Evolutionary conservation across 768 basidiomycete species (phyloP).

Genomic region (Myochromella boudieri): DNA sequence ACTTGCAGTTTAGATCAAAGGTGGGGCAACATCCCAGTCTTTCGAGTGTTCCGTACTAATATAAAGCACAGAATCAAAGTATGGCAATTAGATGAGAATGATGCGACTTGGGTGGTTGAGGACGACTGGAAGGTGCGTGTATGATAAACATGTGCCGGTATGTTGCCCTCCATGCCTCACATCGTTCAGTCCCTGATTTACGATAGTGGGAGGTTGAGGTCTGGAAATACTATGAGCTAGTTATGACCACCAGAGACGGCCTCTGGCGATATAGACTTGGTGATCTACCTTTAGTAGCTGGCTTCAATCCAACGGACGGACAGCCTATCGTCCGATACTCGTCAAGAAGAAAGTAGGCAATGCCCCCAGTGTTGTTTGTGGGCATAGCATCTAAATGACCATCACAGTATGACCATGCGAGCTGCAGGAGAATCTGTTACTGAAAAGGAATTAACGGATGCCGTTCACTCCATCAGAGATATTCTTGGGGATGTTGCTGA

Average conservation of each 20-base stretch:
- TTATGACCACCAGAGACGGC: conserved; percentile 11
- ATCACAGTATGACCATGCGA: conserved; percentile 10
- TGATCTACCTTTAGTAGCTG: conserved; percentile 6
- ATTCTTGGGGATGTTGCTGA: conserved; percentile 12
- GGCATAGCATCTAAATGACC: not conserved
- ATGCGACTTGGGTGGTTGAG: conserved; percentile 74
- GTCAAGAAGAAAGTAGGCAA: conserved; percentile 9
- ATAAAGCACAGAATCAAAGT: conserved; percentile 67
- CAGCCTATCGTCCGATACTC: conserved; percentile 8
- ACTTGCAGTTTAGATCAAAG: conserved; percentile 83
- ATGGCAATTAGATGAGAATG: conserved; percentile 74
- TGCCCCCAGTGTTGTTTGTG: not conserved
- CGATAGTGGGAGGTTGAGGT: conserved; percentile 9
- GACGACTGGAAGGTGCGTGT: conserved; percentile 88
- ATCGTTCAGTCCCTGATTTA: too few species aligned
- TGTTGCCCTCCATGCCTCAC: too few species aligned
- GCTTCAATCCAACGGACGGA: conserved; percentile 8
- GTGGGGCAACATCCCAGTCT: conserved; percentile 35
- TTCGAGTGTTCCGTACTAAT: conserved; percentile 10
- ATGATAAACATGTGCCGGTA: not conserved
- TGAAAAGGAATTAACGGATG: conserved; percentile 6
- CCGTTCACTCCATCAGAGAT: conserved; percentile 7
- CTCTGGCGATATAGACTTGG: conserved; percentile 13
- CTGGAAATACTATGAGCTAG: conserved; percentile 8
- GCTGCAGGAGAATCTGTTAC: conserved; percentile 13